These are phyloP conservation scores for Sanghuangporus weigelae DNA, from an alignment of 1,284 basidiomycete species.

Conservation along the genomic window DNA sequence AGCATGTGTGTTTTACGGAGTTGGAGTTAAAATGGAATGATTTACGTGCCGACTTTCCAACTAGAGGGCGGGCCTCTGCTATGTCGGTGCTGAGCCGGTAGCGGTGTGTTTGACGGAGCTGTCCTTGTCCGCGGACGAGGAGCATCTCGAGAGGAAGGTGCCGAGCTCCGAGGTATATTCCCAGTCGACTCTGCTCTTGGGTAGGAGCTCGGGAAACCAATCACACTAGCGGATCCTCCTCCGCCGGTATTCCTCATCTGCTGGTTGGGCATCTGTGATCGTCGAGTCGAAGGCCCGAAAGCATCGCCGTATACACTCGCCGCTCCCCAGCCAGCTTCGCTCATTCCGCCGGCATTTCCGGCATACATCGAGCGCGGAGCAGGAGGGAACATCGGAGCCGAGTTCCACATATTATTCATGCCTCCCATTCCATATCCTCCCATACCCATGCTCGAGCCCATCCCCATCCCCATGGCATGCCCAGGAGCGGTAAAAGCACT, in stretches of 20 bases:
- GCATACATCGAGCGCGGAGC: constrained; percentile 53
- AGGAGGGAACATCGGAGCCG: constrained; percentile 44
- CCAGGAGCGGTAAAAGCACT: constrained; percentile 40
- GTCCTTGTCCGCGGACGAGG: constrained; percentile 48
- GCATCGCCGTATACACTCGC: constrained; percentile 64
- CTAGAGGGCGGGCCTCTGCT: constrained; percentile 40
- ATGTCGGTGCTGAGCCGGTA: constrained; percentile 17
- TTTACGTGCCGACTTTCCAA: constrained; percentile 37
- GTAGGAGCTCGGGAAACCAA: constrained; percentile 6
- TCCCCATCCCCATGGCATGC: constrained; percentile 29
- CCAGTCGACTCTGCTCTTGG: constrained; percentile 14
- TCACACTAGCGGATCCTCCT: constrained; percentile 20
- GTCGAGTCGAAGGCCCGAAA: constrained; percentile 41
- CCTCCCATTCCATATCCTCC: constrained; percentile 32
- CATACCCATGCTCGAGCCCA: constrained; percentile 25
- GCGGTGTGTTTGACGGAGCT: constrained; percentile 41
- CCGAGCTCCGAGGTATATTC: constrained; percentile 2
- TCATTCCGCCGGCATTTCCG: constrained; percentile 40
- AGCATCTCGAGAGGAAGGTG: constrained; percentile 13
- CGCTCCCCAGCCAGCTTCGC: constrained; percentile 58
- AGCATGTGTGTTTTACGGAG: background rate
- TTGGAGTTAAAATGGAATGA: background rate
- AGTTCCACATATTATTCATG: constrained; percentile 30
- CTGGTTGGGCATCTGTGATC: constrained; percentile 24
- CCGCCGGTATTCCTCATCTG: constrained; percentile 32